Percentiles rank a stretch among this genome's conserved stretches.
Evolutionary conservation across 228 moss, liverwort and hornwort genomes (phyloP).

Genomic region (Sphagnum magellanicum): DNA sequence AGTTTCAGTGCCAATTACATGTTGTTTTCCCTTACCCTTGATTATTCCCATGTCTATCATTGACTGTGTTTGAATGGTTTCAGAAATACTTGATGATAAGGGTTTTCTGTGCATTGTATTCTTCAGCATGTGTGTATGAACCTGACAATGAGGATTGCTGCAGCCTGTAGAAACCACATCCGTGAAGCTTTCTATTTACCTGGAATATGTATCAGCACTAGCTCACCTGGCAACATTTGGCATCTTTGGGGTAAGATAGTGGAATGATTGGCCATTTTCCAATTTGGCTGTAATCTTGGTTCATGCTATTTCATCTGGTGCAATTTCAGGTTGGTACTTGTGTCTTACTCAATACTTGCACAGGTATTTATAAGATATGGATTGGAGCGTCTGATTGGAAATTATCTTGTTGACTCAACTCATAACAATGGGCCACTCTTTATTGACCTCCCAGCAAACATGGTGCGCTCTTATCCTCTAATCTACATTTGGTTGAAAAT

Average conservation of each 20-base stretch:
- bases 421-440: constrained; percentile 44
- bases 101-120: too few species aligned
- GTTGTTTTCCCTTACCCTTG: too few species aligned
- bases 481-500: neutral
- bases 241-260: constrained; percentile 67
- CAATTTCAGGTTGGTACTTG: neutral
- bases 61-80: too few species aligned
- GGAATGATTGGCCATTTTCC: neutral
- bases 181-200: constrained; percentile 17
- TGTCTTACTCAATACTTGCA: neutral
- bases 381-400: constrained; percentile 53
- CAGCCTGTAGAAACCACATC: constrained; percentile 15
- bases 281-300: neutral
- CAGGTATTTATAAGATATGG: constrained; percentile 86
- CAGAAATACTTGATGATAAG: too few species aligned
- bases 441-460: constrained; percentile 80
- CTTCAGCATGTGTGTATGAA: neutral
- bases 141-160: neutral
- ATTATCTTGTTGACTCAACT: constrained; percentile 43
- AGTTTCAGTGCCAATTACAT: too few species aligned
- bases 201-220: constrained; percentile 71
- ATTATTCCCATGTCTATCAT: too few species aligned
- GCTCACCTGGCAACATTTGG: constrained; percentile 82
- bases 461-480: constrained; percentile 33
- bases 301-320: neutral